phyloP scores from a whole-genome alignment of 305 asterid species.

The Fraxinus nigra region DNA sequence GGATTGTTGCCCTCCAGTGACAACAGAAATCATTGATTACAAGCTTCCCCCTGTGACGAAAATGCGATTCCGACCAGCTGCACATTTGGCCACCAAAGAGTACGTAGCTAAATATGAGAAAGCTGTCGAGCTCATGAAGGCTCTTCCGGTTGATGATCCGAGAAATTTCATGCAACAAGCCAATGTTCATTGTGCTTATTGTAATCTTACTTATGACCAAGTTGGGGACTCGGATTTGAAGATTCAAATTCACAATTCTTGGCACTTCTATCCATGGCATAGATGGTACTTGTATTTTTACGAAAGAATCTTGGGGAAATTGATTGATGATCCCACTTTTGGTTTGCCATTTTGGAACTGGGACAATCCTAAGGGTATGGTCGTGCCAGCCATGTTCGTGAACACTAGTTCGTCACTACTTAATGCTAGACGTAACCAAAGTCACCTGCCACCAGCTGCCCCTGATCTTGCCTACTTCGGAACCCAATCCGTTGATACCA shows the following conservation, averaged over 20 bases:
- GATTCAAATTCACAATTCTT: slow-evolving; percentile 47
- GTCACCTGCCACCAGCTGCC: slow-evolving; percentile 35
- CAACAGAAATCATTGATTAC: slow-evolving; percentile 27
- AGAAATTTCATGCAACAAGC: slow-evolving; percentile 55
- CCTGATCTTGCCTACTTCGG: slow-evolving; percentile 43
- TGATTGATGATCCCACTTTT: slow-evolving; percentile 50
- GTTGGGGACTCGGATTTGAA: slow-evolving; percentile 18
- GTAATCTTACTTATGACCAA: slow-evolving; percentile 41
- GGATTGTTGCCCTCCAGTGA: slow-evolving; percentile 40
- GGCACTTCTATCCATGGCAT: slow-evolving; percentile 65
- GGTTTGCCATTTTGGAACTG: slow-evolving; percentile 58
- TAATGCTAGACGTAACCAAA: slow-evolving; percentile 32
- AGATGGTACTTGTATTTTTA: slow-evolving; percentile 60
- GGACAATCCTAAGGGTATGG: slow-evolving; percentile 50
- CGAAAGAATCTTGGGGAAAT: slow-evolving; percentile 43
- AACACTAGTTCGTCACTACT: slow-evolving; percentile 24
- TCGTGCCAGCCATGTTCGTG: slow-evolving; percentile 31
- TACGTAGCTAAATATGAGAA: slow-evolving; percentile 37
- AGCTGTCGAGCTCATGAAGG: slow-evolving; percentile 40
- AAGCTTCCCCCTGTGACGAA: slow-evolving; percentile 31
- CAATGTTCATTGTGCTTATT: slow-evolving; percentile 57
- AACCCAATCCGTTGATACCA: neutral
- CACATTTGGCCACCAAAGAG: slow-evolving; percentile 35
- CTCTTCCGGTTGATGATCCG: slow-evolving; percentile 46
- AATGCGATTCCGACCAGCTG: slow-evolving; percentile 39